phyloP scores from a whole-genome alignment of 2,329 filamentous ascomycete species.

The Xylariales sp. region DNA sequence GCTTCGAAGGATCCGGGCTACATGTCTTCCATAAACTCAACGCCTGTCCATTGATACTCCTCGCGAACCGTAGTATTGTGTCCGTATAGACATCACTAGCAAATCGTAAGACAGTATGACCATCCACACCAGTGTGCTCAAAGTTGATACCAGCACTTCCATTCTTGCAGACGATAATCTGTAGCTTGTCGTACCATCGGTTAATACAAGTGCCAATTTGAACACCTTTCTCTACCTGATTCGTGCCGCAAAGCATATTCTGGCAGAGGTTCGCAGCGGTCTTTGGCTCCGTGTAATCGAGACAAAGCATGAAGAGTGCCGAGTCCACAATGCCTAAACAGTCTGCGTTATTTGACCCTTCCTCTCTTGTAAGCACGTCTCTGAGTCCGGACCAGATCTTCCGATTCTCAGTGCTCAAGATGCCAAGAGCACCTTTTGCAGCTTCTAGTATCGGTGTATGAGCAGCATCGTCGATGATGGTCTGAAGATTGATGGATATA shows the following conservation, averaged over 20 bases:
- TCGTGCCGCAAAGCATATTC: slow-evolving; percentile 97
- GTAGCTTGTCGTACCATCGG: slow-evolving; percentile 97
- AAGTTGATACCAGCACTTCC: slow-evolving; percentile 99
- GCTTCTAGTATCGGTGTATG: slow-evolving; percentile 89
- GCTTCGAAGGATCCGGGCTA: slow-evolving; percentile 87
- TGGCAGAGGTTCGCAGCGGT: slow-evolving; percentile 83
- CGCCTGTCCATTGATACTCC: slow-evolving; percentile 90
- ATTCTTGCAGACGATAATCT: slow-evolving; percentile 99
- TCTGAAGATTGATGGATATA: slow-evolving; percentile 83
- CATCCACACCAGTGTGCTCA: slow-evolving; percentile 96
- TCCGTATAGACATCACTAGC: slow-evolving; percentile 96
- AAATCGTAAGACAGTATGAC: slow-evolving; percentile 93
- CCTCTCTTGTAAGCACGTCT: slow-evolving; percentile 80
- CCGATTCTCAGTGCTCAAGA: slow-evolving; percentile 92
- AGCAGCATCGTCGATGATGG: slow-evolving; percentile 84
- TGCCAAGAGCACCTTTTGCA: slow-evolving; percentile 89
- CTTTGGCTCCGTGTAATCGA: slow-evolving; percentile 85
- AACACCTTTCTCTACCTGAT: slow-evolving; percentile 83
- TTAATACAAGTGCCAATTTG: slow-evolving; percentile 98
- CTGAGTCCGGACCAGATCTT: slow-evolving; percentile 92
- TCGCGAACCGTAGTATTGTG: slow-evolving; percentile 91
- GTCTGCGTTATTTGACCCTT: slow-evolving; percentile 90
- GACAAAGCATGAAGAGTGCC: slow-evolving; percentile 83
- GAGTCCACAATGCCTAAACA: slow-evolving; percentile 94
- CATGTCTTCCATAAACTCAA: slow-evolving; percentile 87